phyloP scores from a whole-genome alignment of 2,329 filamentous ascomycete genomes.

The Fusarium odoratissimum region DNA sequence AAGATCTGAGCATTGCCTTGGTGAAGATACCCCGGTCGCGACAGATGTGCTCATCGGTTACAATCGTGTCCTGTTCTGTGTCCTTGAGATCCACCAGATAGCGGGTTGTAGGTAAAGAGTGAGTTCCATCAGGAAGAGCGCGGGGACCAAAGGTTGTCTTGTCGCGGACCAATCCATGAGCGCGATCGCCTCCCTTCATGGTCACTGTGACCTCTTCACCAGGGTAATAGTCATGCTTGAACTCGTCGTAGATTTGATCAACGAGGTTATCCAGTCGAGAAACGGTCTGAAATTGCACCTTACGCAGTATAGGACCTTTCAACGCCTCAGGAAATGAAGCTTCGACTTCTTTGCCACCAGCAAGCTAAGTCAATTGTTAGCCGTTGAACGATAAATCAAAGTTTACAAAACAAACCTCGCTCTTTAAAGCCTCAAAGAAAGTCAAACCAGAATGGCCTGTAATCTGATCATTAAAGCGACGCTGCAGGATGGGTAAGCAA shows the following conservation, averaged over 20 bases:
- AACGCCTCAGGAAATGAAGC: conserved; percentile 91
- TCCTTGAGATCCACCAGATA: conserved; percentile 84
- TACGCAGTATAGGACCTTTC: conserved; percentile 89
- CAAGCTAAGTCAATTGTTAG: conserved; percentile 62
- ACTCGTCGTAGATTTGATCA: conserved; percentile 77
- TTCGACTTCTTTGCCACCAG: conserved; percentile 89
- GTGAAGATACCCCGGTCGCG: conserved; percentile 94
- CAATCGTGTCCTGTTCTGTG: conserved; percentile 77
- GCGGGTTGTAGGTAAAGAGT: conserved; percentile 77
- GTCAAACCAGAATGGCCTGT: conserved; percentile 91
- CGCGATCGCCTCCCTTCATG: conserved; percentile 73
- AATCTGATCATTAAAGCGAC: conserved; percentile 94
- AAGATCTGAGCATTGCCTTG: conserved; percentile 91
- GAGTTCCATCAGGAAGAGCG: conserved; percentile 73
- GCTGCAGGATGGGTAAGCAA: conserved; percentile 59
- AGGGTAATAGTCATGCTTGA: conserved; percentile 91
- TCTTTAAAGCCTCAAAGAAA: conserved; percentile 92
- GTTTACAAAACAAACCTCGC: conserved; percentile 74
- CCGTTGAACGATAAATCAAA: background rate
- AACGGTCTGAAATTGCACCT: conserved; percentile 90
- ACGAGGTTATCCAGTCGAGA: conserved; percentile 87
- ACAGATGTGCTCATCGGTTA: conserved; percentile 83
- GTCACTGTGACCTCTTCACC: conserved; percentile 85
- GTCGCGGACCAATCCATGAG: conserved; percentile 82
- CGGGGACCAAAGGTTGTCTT: conserved; percentile 79